These are phyloP conservation scores for Canna indica DNA, from an alignment of 176 grass and related monocot genomes.

Conservation along the genomic window DNA sequence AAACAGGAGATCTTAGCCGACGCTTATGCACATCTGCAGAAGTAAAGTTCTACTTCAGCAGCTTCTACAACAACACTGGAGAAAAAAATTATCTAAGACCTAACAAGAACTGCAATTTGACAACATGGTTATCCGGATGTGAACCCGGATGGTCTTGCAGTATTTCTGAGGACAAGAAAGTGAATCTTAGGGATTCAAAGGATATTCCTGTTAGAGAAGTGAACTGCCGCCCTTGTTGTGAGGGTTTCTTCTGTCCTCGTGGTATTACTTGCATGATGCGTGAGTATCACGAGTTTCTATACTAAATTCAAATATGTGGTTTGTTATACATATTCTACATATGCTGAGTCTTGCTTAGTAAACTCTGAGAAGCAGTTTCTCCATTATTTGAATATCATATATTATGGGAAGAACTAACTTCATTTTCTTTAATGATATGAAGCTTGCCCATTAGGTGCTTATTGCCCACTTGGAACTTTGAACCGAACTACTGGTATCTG, in stretches of 20 bases:
- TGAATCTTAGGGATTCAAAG: not conserved
- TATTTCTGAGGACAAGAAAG: not conserved
- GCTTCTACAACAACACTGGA: conserved; percentile 21
- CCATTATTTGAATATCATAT: not conserved
- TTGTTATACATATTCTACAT: not conserved
- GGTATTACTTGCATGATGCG: conserved; percentile 91
- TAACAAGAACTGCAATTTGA: conserved; percentile 70
- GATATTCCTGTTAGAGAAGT: conserved; percentile 34
- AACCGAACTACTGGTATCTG: conserved; percentile 58
- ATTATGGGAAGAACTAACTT: conserved; percentile 1
- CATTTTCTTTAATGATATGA: conserved; percentile 12
- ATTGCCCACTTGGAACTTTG: conserved; percentile 49
- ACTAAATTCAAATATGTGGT: not conserved
- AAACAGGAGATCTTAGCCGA: conserved; percentile 36
- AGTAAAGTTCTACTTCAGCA: conserved; percentile 64
- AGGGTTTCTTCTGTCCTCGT: conserved; percentile 85
- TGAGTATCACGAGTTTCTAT: conserved; percentile 27
- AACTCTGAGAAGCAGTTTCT: not conserved
- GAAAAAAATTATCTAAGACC: conserved; percentile 36
- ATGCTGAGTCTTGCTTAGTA: not conserved
- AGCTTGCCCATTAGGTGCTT: conserved; percentile 89
- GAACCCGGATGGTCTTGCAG: conserved; percentile 67
- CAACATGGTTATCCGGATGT: conserved; percentile 53
- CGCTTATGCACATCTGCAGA: conserved; percentile 52
- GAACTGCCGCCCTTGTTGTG: conserved; percentile 44